Evolutionary conservation across 345 rosid genomes (phyloP).

Genomic region (Populus tremula): DNA sequence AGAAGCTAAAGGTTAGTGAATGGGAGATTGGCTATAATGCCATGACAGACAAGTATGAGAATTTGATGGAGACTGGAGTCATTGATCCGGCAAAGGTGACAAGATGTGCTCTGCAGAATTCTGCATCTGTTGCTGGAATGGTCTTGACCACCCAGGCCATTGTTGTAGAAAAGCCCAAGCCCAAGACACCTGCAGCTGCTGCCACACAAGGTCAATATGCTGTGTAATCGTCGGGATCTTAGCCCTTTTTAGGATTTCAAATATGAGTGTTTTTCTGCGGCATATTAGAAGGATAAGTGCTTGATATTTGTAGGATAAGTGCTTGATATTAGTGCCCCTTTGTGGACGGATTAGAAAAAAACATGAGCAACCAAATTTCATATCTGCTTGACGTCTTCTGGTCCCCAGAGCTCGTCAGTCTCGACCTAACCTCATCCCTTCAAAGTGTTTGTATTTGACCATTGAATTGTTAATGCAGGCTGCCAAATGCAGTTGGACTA

Average conservation of each 20-base stretch:
- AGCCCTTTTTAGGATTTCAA: constrained; percentile 12
- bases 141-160: constrained; percentile 97
- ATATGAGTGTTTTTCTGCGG: constrained; percentile 5
- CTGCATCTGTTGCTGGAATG: constrained; percentile 98
- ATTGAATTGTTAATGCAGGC: too few species aligned
- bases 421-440: too few species aligned
- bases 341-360: neutral
- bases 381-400: too few species aligned
- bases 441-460: too few species aligned
- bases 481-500: too few species aligned
- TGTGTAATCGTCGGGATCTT: constrained; percentile 26
- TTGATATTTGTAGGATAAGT: neutral
- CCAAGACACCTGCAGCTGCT: constrained; percentile 54
- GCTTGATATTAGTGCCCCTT: neutral
- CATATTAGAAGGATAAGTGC: neutral
- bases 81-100: constrained; percentile 95
- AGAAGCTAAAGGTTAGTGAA: constrained; percentile 64
- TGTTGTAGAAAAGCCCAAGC: constrained; percentile 78
- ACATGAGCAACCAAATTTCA: neutral
- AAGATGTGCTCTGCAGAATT: constrained; percentile 87
- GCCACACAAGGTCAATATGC: constrained; percentile 55
- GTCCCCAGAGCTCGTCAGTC: too few species aligned
- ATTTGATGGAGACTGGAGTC: constrained; percentile 82
- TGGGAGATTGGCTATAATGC: constrained; percentile 98
- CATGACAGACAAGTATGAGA: constrained; percentile 82